Conservation (phyloP, 352 stramenopile species). For the Pythium guiyangense region DNA sequence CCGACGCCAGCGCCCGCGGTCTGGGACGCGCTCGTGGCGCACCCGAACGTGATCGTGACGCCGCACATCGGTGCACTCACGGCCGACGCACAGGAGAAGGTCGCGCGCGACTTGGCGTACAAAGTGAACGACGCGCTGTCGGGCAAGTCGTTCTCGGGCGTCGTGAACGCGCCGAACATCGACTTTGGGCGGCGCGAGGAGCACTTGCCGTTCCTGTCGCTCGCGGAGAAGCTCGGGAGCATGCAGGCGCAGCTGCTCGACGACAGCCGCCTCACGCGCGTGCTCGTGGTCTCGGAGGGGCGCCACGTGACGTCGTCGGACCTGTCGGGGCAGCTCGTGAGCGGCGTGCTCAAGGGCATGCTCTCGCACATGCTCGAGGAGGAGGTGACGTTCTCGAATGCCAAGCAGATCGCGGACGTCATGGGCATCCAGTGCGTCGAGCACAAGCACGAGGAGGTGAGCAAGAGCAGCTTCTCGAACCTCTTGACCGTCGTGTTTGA, state of each 20-base stretch:
- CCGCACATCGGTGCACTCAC: slow-evolving; percentile 95
- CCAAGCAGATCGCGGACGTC: slow-evolving; percentile 76
- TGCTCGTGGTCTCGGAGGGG: slow-evolving; percentile 78
- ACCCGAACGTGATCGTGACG: slow-evolving; percentile 90
- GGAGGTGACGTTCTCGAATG: slow-evolving; percentile 90
- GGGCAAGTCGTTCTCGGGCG: slow-evolving; percentile 89
- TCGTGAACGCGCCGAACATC: slow-evolving; percentile 95
- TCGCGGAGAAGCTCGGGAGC: slow-evolving; percentile 90
- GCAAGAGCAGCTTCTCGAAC: slow-evolving; percentile 79
- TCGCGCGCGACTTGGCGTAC: slow-evolving; percentile 86
- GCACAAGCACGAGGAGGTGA: slow-evolving; percentile 84
- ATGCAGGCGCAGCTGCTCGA: slow-evolving; percentile 86
- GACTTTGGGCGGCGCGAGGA: slow-evolving; percentile 79
- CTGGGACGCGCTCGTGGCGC: slow-evolving; percentile 77
- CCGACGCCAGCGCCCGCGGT: slow-evolving; percentile 36
- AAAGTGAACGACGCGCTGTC: slow-evolving; percentile 92
- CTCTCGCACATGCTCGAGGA: slow-evolving; percentile 89
- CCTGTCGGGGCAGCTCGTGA: slow-evolving; percentile 81
- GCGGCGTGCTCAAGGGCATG: slow-evolving; percentile 88
- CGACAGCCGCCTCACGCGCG: slow-evolving; percentile 53
- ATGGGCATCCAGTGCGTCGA: slow-evolving; percentile 89
- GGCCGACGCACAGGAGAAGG: slow-evolving; percentile 91
- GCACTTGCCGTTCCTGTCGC: slow-evolving; percentile 80
- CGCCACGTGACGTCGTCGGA: slow-evolving; percentile 77
- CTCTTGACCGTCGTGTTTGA: slow-evolving; percentile 91